A percentile compares a stretch with the other conserved stretches of the same genome.
These are phyloP conservation scores for Ustilago vetiveriae DNA, from an alignment of 1,284 basidiomycete species.

Conservation along the genomic window DNA sequence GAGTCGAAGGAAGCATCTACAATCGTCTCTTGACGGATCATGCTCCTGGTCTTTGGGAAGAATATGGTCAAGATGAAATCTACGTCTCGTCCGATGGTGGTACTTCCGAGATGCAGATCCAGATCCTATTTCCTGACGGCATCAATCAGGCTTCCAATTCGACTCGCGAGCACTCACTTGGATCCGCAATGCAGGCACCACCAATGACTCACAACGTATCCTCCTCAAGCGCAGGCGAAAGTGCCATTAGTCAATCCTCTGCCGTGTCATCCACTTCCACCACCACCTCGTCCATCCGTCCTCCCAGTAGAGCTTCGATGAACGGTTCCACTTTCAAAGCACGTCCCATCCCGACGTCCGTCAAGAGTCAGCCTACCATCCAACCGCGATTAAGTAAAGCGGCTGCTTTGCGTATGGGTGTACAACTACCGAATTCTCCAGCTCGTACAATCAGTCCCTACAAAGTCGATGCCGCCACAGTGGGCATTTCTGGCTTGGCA, in stretches of 20 bases:
- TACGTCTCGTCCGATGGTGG: constrained; percentile 32
- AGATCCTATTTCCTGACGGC: constrained; percentile 44
- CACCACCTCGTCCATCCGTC: constrained; percentile 1
- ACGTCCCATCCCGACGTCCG: constrained; percentile 15
- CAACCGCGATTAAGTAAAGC: constrained; percentile 80
- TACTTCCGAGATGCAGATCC: constrained; percentile 38
- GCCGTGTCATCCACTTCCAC: constrained; percentile 3
- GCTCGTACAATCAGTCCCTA: constrained; percentile 2
- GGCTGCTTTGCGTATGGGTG: constrained; percentile 70
- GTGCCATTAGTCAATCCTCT: constrained; percentile 6
- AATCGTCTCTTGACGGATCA: neutral
- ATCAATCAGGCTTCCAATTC: neutral
- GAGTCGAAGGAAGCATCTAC: too few species aligned
- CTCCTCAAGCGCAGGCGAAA: constrained; percentile 11
- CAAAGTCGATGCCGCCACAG: constrained; percentile 8
- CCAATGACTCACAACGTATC: constrained; percentile 1
- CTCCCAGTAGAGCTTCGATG: constrained; percentile 11
- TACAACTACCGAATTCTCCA: constrained; percentile 1
- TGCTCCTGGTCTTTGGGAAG: constrained; percentile 7
- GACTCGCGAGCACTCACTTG: neutral
- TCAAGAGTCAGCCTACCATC: constrained; percentile 73
- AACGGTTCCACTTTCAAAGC: constrained; percentile 14
- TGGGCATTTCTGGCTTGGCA: constrained; percentile 25
- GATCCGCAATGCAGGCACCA: neutral
- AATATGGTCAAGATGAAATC: constrained; percentile 39